Base-by-base conservation (phyloP, 306 rosid species). In the Prinsepia uniflora region DNA sequence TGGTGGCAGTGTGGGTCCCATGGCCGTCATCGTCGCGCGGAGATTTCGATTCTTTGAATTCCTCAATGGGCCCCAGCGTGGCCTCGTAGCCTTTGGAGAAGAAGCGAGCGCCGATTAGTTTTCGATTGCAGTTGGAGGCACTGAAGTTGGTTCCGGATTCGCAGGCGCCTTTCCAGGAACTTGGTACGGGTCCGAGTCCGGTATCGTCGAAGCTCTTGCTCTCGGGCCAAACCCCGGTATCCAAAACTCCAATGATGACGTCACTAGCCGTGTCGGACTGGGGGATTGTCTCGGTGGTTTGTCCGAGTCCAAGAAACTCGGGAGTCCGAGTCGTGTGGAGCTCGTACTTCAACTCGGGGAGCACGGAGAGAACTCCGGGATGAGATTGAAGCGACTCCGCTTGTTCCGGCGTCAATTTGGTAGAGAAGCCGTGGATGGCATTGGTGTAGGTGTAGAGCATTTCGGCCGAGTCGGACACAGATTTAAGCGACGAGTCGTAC, bases 181-280 rank as follows among this genome's bases (percentile, higher is more conserved):
- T 58, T 2, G 98, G 96, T 12, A 87, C 76, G 24, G 96, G 91
- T 61, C 89, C 91, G 0, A 85, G 68, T 6, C 87, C 89, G 0
- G 82, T 45, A 44, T 90, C 98, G 30, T 84, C 83, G 14, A 88
- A 88, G 80, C 98, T 92, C 78, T 90, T 90, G 80, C 96, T 92
- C 70, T 92, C 96, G 0, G 96, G 98, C 96, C 92, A 90, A 45
- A 92, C 73, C 0, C 96, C 98, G 0, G 93, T 88, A 70, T 92
- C 98, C 17, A 92, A 53, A 11, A 92, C 53, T 10, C 96, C 90
- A 3, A 92, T 36, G 17, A 90, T 59, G 8, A 88, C 82, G 2
- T 90, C 96, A 57, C 75, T 55, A 0, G 10, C 56, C 0, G 75
- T 70, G 7, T 45, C 77, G 4, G 90, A 69, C 24, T 75, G 59